Evolutionary conservation across 2,329 filamentous ascomycete genomes (phyloP), one percentile per base, ranked within the genome.

Genomic region (Exophiala mesophila): DNA sequence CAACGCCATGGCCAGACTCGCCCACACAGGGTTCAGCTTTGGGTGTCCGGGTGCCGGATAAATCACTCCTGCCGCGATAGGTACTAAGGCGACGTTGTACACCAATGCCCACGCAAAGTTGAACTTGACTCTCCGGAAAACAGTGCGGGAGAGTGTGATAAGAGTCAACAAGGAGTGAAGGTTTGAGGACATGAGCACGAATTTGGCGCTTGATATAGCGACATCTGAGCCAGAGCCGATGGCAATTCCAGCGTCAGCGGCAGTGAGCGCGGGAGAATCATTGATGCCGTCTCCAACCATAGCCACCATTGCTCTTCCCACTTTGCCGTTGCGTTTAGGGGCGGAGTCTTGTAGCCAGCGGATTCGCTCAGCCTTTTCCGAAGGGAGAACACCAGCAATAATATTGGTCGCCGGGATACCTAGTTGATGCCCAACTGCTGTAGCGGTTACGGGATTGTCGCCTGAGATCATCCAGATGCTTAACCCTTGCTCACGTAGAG

Each of bases 271-370:
- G 0, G 92, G 92, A 0, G 88, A 95, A 69, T 97, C 90, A 65
- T 97, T 97, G 74, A 97, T 96, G 31, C 90, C 90, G 63, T 97
- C 90, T 39, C 90, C 88, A 10, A 96, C 88, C 90, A 97, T 97
- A 19, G 35, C 35, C 19, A 41, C 39, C 19, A 29, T 35, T 6
- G 39, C 29, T 18, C 19, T 26, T 26, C 21, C 39, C 3, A 18
- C 4, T 15, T 40, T 33, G 35, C 35, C 35, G 35, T 37, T 37
- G 35, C 35, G 35, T 37, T 9, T 37, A 26, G 35, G 35, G 35
- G 35, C 35, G 18, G 35, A 37, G 13, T 56, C 50, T 45, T 67
- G 63, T 9, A 66, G 53, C 24, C 55, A 54, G 20, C 52, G 57
- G 36, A 65, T 60, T 33, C 62, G 66, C 17, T 57, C 59, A 15